A percentile compares a stretch with the other conserved stretches of the same genome.
Evolutionary conservation across 352 stramenopile species (phyloP).

Genomic region (Globisporangium paddicum): DNA sequence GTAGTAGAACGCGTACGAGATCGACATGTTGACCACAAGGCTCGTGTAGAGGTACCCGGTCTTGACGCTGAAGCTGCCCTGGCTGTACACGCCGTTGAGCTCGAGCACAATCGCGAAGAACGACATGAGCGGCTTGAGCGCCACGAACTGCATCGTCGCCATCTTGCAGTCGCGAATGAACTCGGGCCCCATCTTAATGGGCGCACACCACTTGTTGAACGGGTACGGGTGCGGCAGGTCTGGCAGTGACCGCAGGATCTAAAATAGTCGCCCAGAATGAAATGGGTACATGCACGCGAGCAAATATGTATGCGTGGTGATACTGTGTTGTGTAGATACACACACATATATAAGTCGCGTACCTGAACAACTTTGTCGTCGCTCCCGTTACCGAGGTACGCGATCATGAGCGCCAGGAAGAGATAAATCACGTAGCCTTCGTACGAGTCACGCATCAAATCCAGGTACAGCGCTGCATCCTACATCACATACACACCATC

Average conservation of each 20-base stretch:
- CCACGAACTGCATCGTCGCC: slow-evolving; percentile 95
- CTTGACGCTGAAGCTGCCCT: slow-evolving; percentile 81
- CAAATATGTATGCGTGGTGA: neutral
- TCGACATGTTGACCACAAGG: slow-evolving; percentile 93
- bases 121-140: slow-evolving; percentile 91
- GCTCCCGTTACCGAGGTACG: slow-evolving; percentile 91
- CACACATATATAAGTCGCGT: too few relatives aligned
- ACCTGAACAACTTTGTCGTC: slow-evolving; percentile 77
- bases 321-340: slow-evolving; percentile 9
- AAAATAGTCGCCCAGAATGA: neutral
- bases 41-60: slow-evolving; percentile 91
- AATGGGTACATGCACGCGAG: slow-evolving; percentile 1
- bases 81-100: slow-evolving; percentile 73
- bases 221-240: slow-evolving; percentile 75
- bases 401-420: slow-evolving; percentile 96
- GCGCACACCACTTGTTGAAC: slow-evolving; percentile 53
- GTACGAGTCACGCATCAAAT: slow-evolving; percentile 96
- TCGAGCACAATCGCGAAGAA: slow-evolving; percentile 85
- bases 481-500: slow-evolving; percentile 6
- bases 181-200: slow-evolving; percentile 73
- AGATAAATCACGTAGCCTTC: slow-evolving; percentile 98
- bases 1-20: slow-evolving; percentile 97
- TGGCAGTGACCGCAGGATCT: slow-evolving; percentile 48
- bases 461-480: slow-evolving; percentile 86
- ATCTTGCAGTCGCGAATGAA: slow-evolving; percentile 95